Conservation (phyloP, 2,329 filamentous ascomycete genomes). For the Penicillium palitans region DNA sequence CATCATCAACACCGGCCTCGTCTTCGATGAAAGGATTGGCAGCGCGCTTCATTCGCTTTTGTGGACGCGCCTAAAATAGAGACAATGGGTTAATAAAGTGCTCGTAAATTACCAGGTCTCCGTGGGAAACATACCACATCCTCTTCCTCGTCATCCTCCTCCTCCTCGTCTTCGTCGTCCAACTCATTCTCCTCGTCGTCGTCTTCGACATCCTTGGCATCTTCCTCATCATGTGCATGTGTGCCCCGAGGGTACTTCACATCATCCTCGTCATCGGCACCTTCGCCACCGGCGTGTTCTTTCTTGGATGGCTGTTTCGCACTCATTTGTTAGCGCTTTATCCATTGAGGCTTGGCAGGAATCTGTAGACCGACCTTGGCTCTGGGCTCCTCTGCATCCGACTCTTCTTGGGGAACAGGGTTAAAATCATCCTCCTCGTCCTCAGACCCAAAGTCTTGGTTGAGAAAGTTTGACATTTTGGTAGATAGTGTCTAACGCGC, state of each 20-base stretch:
- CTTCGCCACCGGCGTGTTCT: conserved; percentile 41
- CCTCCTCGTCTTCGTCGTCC: conserved; percentile 45
- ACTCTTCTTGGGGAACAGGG: conserved; percentile 70
- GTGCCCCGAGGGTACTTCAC: conserved; percentile 37
- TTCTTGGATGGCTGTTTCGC: conserved; percentile 29
- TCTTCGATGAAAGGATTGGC: conserved; percentile 93
- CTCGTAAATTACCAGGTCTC: background rate
- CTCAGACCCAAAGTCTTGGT: conserved; percentile 56
- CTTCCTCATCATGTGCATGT: conserved; percentile 43
- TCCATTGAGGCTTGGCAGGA: conserved; percentile 12
- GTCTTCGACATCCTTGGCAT: conserved; percentile 51
- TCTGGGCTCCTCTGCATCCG: conserved; percentile 63
- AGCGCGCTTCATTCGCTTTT: conserved; percentile 74
- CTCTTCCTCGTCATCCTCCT: conserved; percentile 52
- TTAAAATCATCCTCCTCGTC: conserved; percentile 90
- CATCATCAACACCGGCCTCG: conserved; percentile 94
- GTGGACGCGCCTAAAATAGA: conserved; percentile 57
- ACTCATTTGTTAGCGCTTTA: conserved; percentile 21
- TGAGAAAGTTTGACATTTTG: conserved; percentile 48
- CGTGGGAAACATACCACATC: conserved; percentile 49
- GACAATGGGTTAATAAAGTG: conserved; percentile 15
- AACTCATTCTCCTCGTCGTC: conserved; percentile 63
- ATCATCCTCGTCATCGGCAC: conserved; percentile 46
- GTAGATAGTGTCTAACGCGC: conserved; percentile 7
- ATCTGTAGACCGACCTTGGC: conserved; percentile 28